Conservation (phyloP, 2,329 filamentous ascomycete genomes). For the Fusarium subglutinans region DNA sequence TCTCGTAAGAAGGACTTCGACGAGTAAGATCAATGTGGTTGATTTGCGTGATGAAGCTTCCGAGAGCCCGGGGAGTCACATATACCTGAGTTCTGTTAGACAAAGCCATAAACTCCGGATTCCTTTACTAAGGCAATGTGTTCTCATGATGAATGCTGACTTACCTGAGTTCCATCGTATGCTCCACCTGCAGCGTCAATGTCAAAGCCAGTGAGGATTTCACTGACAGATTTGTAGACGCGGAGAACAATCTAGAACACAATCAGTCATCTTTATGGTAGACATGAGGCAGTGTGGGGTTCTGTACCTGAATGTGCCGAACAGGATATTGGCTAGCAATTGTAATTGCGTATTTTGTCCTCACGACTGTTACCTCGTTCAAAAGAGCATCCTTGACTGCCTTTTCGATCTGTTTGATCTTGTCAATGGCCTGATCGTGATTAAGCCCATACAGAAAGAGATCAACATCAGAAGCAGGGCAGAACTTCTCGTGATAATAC, state of each 20-base stretch:
- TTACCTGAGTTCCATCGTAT: slow-evolving; percentile 81
- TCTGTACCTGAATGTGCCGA: slow-evolving; percentile 73
- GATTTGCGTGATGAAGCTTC: slow-evolving; percentile 82
- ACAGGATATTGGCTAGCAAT: slow-evolving; percentile 86
- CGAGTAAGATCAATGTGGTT: slow-evolving; percentile 83
- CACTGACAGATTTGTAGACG: slow-evolving; percentile 83
- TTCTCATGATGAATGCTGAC: not conserved
- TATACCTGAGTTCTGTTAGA: slow-evolving; percentile 68
- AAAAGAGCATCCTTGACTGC: slow-evolving; percentile 80
- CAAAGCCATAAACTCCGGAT: not conserved
- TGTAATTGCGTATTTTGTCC: slow-evolving; percentile 88
- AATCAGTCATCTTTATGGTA: slow-evolving; percentile 1
- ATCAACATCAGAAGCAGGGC: slow-evolving; percentile 87
- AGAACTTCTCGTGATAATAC: slow-evolving; percentile 85
- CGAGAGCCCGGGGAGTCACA: slow-evolving; percentile 78
- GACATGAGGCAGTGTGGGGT: not conserved
- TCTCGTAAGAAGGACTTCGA: slow-evolving; percentile 87
- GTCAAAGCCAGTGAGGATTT: slow-evolving; percentile 89
- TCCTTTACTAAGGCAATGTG: not conserved
- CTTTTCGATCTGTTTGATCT: slow-evolving; percentile 84
- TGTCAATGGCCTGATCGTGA: slow-evolving; percentile 80
- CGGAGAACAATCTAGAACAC: slow-evolving; percentile 77
- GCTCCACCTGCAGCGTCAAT: slow-evolving; percentile 86
- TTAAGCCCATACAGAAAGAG: slow-evolving; percentile 84
- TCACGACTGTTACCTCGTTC: slow-evolving; percentile 83